phyloP scores from a whole-genome alignment of 495 filamentous ascomycete genomes.

The Penicillium lagena region DNA sequence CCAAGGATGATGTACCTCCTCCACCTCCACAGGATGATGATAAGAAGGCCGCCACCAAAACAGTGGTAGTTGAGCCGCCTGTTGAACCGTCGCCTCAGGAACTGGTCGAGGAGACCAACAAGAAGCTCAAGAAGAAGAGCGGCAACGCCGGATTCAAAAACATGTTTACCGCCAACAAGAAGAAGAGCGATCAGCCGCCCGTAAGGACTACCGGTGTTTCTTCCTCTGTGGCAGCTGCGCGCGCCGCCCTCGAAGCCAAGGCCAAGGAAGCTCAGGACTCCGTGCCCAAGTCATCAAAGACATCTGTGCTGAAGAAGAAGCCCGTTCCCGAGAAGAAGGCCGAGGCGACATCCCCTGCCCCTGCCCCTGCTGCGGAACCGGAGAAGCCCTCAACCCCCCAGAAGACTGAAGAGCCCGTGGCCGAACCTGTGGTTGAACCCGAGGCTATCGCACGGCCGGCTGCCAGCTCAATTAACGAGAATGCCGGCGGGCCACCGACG shows the following conservation, averaged over 20 bases:
- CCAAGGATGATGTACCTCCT: constrained; percentile 3
- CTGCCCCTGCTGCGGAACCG: background rate
- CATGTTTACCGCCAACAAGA: constrained; percentile 40
- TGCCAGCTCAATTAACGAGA: constrained; percentile 1
- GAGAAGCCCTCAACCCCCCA: background rate
- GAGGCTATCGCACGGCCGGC: background rate
- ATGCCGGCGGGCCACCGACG: constrained; percentile 34
- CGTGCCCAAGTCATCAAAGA: constrained; percentile 12
- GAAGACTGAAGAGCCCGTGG: constrained; percentile 5
- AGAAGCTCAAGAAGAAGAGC: constrained; percentile 44
- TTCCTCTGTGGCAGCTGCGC: constrained; percentile 43
- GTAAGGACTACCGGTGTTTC: constrained; percentile 30
- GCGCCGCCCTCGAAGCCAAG: constrained; percentile 42
- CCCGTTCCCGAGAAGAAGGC: constrained; percentile 20
- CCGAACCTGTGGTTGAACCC: background rate
- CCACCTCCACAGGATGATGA: background rate
- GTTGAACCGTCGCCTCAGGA: constrained; percentile 21
- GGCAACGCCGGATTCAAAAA: constrained; percentile 39
- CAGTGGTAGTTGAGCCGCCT: constrained; percentile 15
- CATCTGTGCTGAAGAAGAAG: constrained; percentile 29
- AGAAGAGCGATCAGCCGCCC: constrained; percentile 30
- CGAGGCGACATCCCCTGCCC: constrained; percentile 2
- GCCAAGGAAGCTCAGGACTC: constrained; percentile 32
- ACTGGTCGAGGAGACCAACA: constrained; percentile 22
- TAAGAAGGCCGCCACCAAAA: constrained; percentile 10